These are phyloP conservation scores for Trametes elegans DNA, from an alignment of 768 basidiomycete genomes.

Conservation along the genomic window DNA sequence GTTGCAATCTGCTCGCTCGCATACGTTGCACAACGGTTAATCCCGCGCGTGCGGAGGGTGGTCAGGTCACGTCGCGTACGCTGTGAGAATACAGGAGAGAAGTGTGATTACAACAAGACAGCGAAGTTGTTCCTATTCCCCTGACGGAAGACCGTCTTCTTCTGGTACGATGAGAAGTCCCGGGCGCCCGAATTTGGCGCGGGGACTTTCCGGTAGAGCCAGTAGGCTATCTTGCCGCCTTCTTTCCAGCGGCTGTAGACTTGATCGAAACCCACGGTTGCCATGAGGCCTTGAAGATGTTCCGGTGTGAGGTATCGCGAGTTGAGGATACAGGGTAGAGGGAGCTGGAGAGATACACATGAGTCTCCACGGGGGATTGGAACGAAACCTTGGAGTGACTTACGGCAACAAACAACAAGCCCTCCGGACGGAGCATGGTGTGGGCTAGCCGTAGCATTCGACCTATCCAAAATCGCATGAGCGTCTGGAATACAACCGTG, in stretches of 20 bases:
- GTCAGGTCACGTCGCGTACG: not conserved
- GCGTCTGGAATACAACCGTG: no score
- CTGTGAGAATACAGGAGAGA: not conserved
- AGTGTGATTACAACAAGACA: constrained; percentile 41
- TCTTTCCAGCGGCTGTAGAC: constrained; percentile 58
- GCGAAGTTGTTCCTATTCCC: constrained; percentile 83
- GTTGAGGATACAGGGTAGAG: constrained; percentile 80
- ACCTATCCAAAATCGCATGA: constrained; percentile 42
- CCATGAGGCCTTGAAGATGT: constrained; percentile 57
- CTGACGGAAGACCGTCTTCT: constrained; percentile 57
- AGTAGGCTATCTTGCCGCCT: constrained; percentile 86
- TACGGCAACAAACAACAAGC: constrained; percentile 71
- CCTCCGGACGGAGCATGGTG: constrained; percentile 49
- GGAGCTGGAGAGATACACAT: constrained; percentile 52
- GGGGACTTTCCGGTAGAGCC: constrained; percentile 62
- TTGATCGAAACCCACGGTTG: constrained; percentile 58
- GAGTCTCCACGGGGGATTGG: not conserved
- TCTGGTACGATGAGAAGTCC: constrained; percentile 36
- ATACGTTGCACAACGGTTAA: no score
- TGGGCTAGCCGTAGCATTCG: constrained; percentile 67
- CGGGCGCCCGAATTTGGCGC: constrained; percentile 37
- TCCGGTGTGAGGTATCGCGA: constrained; percentile 76
- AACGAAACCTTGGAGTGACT: constrained; percentile 28
- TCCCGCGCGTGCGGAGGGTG: no score
- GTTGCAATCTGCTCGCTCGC: no score